Percentiles rank a stretch among this genome's conserved stretches.
Conservation (phyloP, 768 basidiomycete species). For the Daedaleopsis sinensis region DNA sequence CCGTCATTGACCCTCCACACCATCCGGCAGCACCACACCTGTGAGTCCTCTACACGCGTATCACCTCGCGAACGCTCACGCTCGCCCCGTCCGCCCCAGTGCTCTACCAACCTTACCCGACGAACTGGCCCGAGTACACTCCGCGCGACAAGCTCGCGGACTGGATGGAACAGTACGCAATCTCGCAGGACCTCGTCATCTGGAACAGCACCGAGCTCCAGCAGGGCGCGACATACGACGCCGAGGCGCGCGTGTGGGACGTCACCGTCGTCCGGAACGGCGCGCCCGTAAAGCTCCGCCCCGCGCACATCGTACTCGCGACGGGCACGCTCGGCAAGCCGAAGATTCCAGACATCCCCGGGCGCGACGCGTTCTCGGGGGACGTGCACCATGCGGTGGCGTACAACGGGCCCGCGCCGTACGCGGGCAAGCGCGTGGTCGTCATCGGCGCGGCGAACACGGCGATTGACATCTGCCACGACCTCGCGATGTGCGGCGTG, state of each 20-base stretch:
- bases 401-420: constrained; percentile 33
- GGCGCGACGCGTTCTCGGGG: constrained; percentile 35
- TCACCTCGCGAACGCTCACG: background rate
- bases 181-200: constrained; percentile 44
- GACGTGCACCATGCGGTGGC: constrained; percentile 35
- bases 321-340: constrained; percentile 41
- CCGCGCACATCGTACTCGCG: constrained; percentile 44
- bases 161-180: constrained; percentile 47
- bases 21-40: constrained; percentile 26
- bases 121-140: constrained; percentile 44
- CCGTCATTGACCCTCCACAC: constrained; percentile 46
- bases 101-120: constrained; percentile 42
- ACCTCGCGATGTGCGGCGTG: constrained; percentile 37
- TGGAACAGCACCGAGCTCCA: constrained; percentile 43
- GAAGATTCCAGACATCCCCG: constrained; percentile 33
- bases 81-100: constrained; percentile 27
- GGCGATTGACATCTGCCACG: constrained; percentile 44
- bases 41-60: constrained; percentile 5
- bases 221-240: constrained; percentile 38
- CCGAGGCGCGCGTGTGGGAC: constrained; percentile 36
- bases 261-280: constrained; percentile 38
- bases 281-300: constrained; percentile 33
- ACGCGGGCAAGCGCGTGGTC: constrained; percentile 39
- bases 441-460: constrained; percentile 48
- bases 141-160: constrained; percentile 46